These are phyloP conservation scores for Boletus rufocinnamomeus DNA, from an alignment of 768 basidiomycete genomes.

Conservation along the genomic window DNA sequence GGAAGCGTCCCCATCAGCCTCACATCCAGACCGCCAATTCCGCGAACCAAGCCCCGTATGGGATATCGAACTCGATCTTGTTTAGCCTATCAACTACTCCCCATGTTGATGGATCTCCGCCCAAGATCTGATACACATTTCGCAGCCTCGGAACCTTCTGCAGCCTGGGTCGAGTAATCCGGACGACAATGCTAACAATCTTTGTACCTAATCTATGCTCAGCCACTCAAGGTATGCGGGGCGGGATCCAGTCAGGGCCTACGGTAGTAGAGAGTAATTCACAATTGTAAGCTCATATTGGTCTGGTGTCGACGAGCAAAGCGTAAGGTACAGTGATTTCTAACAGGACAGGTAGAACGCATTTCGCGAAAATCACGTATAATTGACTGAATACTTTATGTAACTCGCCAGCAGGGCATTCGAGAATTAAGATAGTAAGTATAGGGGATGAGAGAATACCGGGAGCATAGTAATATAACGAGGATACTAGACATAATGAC, in stretches of 20 bases:
- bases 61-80: constrained; percentile 70
- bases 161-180: background rate
- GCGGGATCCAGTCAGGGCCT: background rate
- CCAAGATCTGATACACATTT: background rate
- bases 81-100: constrained; percentile 29
- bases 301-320: background rate
- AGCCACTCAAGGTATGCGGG: too few species aligned
- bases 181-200: background rate
- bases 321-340: background rate
- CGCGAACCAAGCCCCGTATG: constrained; percentile 62
- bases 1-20: constrained; percentile 11
- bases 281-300: background rate
- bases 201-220: background rate
- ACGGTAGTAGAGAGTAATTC: background rate
- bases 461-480: constrained; percentile 1
- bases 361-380: constrained; percentile 15
- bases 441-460: constrained; percentile 6
- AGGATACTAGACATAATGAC: background rate
- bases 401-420: constrained; percentile 1
- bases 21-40: constrained; percentile 16
- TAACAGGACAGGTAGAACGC: background rate
- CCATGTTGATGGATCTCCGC: background rate
- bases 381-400: constrained; percentile 30
- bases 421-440: background rate
- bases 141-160: background rate